Base-by-base conservation (phyloP, 139 green algal genomes). In the Yamagishiella unicocca region DNA sequence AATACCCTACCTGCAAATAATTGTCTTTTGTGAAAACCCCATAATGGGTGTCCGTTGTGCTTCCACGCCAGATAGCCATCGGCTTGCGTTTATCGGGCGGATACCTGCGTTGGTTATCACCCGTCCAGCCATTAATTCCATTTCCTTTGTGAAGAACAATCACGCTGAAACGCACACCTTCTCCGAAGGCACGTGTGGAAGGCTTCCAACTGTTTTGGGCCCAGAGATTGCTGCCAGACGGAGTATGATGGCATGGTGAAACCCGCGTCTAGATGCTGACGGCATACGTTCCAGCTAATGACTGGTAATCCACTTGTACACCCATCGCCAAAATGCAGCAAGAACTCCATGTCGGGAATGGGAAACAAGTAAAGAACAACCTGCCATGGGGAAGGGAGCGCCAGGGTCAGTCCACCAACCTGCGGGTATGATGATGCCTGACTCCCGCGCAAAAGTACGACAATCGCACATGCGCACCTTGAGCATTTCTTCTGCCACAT, bases 61-160 rank as follows among this genome's bases (percentile, higher is more conserved):
- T 85, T 73, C 91, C 91, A 22, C 91, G 85, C 91, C 91, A 94
- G 17, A 91, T 62, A 4, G 78, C 91, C 31, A 84, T 62, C 29
- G 45, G 83, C 25, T 78, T 2, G 9, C 90, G 80, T 35, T 74
- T 17, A 53, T 27, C 29, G n/a, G 70, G 22, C 70, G 84, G 31
- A 37, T 76, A 83, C 40, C 70, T 83, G 53, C 40, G 37, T 6
- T 3, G 64, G 31, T 14, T 45, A 17, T 58, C 50, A 70, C 27
- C 24, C 61, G 10, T 70, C 10, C 12, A 37, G 21, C 6, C 37
- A 35, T 25, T 37, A 66, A 17, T 66, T 67, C 35, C 84, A 53
- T 53, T 85, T 33, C 17, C n/a, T n/a, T n/a, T n/a, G n/a, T n/a
- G n/a, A n/a, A n/a, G n/a, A n/a, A n/a, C n/a, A n/a, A n/a, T n/a